phyloP scores from a whole-genome alignment of 805 yeast species.

The Saccharomyces paradoxus region DNA sequence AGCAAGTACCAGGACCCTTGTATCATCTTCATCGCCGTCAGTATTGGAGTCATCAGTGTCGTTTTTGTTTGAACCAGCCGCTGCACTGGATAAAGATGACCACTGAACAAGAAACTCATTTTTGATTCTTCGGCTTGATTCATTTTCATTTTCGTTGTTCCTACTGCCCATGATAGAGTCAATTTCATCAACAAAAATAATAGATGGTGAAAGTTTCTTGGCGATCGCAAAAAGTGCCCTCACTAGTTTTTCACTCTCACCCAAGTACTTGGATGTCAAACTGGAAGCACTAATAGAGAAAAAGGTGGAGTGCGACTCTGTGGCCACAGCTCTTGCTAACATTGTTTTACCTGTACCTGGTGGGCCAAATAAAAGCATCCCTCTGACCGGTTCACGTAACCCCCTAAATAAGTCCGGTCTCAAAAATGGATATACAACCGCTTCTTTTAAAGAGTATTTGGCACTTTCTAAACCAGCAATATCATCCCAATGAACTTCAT shows the following conservation, averaged over 20 bases:
- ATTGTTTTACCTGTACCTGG: constrained; percentile 99
- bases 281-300: constrained; percentile 88
- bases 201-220: constrained; percentile 78
- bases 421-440: constrained; percentile 91
- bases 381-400: constrained; percentile 86
- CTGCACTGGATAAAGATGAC: constrained; percentile 85
- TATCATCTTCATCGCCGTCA: constrained; percentile 26
- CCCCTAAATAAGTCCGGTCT: constrained; percentile 91
- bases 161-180: constrained; percentile 82
- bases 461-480: constrained; percentile 90
- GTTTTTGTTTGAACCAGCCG: constrained; percentile 52
- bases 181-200: constrained; percentile 92
- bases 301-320: constrained; percentile 87
- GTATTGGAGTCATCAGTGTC: constrained; percentile 27
- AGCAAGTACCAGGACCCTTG: constrained; percentile 80
- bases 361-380: constrained; percentile 95
- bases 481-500: constrained; percentile 90
- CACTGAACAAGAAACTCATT: constrained; percentile 92
- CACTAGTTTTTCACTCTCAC: constrained; percentile 90
- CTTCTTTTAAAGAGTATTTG: constrained; percentile 80
- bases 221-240: constrained; percentile 82
- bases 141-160: constrained; percentile 53
- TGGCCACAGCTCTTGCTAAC: constrained; percentile 95
- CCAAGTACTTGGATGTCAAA: constrained; percentile 76
- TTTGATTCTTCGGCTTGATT: constrained; percentile 80